Evolutionary conservation across 331 rosid genomes (phyloP).

Genomic region (Telfairia occidentalis): DNA sequence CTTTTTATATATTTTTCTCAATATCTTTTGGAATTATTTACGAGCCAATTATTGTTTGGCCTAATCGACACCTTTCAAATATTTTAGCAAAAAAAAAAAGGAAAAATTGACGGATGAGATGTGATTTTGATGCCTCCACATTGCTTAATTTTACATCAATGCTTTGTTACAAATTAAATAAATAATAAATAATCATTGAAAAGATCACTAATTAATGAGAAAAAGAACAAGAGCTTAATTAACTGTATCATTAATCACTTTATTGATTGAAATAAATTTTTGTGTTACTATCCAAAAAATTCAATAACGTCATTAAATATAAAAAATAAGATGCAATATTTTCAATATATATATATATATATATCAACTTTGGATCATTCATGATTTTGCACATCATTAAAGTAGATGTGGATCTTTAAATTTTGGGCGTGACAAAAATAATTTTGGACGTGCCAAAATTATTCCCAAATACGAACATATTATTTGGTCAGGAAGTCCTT

Average conservation of each 20-base stretch:
- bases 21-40: neutral
- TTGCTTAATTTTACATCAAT: neutral
- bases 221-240: neutral
- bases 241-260: neutral
- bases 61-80: slow-evolving; percentile 4
- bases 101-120: neutral
- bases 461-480: no score
- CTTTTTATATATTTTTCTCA: neutral
- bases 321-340: no score
- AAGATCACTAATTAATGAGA: neutral
- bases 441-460: no score
- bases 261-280: neutral
- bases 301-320: neutral
- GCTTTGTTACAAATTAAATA: neutral
- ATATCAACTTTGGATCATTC: neutral
- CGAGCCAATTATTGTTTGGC: slow-evolving; percentile 2
- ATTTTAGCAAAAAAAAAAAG: neutral
- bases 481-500: no score
- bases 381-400: no score
- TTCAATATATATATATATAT: neutral
- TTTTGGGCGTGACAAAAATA: no score
- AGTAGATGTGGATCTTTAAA: no score
- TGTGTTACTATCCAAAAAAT: neutral
- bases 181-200: slow-evolving; percentile 3
- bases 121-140: neutral